Base-by-base conservation (phyloP, 352 stramenopile species). In the Globisporangium paroecandrum region DNA sequence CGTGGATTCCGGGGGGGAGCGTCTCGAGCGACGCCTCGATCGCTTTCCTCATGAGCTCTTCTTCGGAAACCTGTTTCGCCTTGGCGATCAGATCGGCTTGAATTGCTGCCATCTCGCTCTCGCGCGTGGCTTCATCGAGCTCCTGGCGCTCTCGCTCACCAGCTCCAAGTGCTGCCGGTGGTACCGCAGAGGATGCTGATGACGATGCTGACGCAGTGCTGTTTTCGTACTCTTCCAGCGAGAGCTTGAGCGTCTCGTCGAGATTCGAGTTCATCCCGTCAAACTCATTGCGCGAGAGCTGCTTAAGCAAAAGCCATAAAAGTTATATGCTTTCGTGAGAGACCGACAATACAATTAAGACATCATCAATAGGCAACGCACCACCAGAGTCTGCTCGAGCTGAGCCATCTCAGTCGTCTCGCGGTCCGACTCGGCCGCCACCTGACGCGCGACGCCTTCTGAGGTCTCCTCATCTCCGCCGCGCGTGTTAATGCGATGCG, bases 201-300 rank as follows among this genome's bases (percentile, higher is more conserved):
- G 29, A 20, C 2, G 29, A 4, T n/a, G 41, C 43, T n/a, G 59
- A 25, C 7, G 55, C 57, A 10, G 9, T 68, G 51, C 36, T 72
- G 29, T 47, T 75, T 66, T 77, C 71, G 20, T 67, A 74, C 36
- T 92, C 83, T 47, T 71, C 73, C 29, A 93, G 68, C 13, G 85
- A 87, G 13, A 77, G 68, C 54, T 89, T 82, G 9, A 95, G 69
- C n/a, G 83, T 89, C 8, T 93, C 83, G 56, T 95, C 87, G 53
- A 95, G 76, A 62, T 78, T 91, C 29, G 73, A 84, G 46, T 89
- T 73, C 85, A 92, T 91, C 10, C 77, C 74, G 57, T 94, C 81
- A 56, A 93, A 94, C 63, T 91, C 82, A 29, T 84, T 83, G 71
- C 85, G 77, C 47, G 83, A 92, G 51, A 87, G 65, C 87, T 95